phyloP scores from a whole-genome alignment of 2,329 filamentous ascomycete genomes.

The Botrytis sinoallii region DNA sequence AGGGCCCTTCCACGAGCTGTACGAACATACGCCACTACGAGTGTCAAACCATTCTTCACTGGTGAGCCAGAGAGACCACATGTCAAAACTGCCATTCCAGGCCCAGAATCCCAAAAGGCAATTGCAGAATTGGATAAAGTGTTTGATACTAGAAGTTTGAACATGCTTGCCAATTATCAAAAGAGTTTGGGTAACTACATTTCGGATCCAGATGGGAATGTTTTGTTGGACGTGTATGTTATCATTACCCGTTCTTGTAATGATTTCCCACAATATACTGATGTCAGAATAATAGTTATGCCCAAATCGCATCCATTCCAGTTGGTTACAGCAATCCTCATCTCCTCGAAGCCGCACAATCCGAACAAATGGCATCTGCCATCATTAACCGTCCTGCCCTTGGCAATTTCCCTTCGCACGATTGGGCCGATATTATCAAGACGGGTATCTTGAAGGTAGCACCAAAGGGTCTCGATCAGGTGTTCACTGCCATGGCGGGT shows the following conservation, averaged over 20 bases:
- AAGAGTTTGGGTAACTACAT: slow-evolving; percentile 54
- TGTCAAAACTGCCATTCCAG: slow-evolving; percentile 41
- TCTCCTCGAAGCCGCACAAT: slow-evolving; percentile 61
- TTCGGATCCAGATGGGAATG: slow-evolving; percentile 50
- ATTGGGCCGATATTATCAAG: slow-evolving; percentile 70
- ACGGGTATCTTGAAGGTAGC: slow-evolving; percentile 70
- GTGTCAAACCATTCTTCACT: slow-evolving; percentile 34
- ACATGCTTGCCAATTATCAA: slow-evolving; percentile 52
- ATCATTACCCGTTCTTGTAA: not conserved
- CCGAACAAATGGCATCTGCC: slow-evolving; percentile 68
- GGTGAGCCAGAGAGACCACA: slow-evolving; percentile 35
- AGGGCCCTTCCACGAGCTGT: slow-evolving; percentile 23
- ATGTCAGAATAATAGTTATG: slow-evolving; percentile 50
- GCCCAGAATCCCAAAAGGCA: slow-evolving; percentile 39
- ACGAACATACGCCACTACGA: slow-evolving; percentile 29
- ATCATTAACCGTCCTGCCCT: slow-evolving; percentile 77
- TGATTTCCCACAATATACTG: slow-evolving; percentile 10
- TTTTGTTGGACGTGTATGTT: slow-evolving; percentile 48
- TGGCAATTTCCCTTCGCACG: slow-evolving; percentile 75
- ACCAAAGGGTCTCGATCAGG: slow-evolving; percentile 71
- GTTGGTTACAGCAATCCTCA: slow-evolving; percentile 78
- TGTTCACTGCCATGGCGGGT: slow-evolving; percentile 76
- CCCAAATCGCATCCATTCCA: slow-evolving; percentile 80
- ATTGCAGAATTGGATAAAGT: slow-evolving; percentile 46
- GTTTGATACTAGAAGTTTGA: slow-evolving; percentile 51